These are phyloP conservation scores for Pseudopyricularia cyperi DNA, from an alignment of 2,329 filamentous ascomycete genomes.

Conservation along the genomic window DNA sequence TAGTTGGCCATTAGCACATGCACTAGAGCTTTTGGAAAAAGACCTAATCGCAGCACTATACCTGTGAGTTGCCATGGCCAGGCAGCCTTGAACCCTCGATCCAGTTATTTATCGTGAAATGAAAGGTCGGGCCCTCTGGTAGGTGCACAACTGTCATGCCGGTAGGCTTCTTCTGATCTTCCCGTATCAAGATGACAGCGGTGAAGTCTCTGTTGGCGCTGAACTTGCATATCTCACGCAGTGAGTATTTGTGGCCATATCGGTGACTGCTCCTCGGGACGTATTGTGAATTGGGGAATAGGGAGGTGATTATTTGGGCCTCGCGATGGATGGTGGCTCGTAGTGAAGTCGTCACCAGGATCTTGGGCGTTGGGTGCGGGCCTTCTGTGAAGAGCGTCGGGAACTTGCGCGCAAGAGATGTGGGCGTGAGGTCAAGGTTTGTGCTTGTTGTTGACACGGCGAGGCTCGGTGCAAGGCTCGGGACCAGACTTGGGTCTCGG, in stretches of 20 bases:
- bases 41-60: not conserved
- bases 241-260: constrained; percentile 79
- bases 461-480: constrained; percentile 20
- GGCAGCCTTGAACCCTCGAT: constrained; percentile 77
- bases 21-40: constrained; percentile 4
- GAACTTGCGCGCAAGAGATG: constrained; percentile 47
- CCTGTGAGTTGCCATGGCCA: constrained; percentile 63
- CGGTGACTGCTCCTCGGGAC: constrained; percentile 75
- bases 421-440: constrained; percentile 49
- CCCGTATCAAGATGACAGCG: constrained; percentile 70
- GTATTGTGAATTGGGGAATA: constrained; percentile 83
- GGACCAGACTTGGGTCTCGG: constrained; percentile 8
- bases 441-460: constrained; percentile 49
- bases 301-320: constrained; percentile 60
- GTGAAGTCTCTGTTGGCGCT: constrained; percentile 75
- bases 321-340: constrained; percentile 80
- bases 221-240: constrained; percentile 81
- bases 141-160: constrained; percentile 77
- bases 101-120: constrained; percentile 86
- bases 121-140: constrained; percentile 77
- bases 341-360: constrained; percentile 82
- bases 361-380: constrained; percentile 56
- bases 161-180: constrained; percentile 75
- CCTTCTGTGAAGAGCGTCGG: constrained; percentile 47
- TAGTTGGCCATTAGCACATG: constrained; percentile 26